These are phyloP conservation scores for Pyropia haitanensis DNA, from an alignment of 23 red algal genomes.

Conservation along the genomic window DNA sequence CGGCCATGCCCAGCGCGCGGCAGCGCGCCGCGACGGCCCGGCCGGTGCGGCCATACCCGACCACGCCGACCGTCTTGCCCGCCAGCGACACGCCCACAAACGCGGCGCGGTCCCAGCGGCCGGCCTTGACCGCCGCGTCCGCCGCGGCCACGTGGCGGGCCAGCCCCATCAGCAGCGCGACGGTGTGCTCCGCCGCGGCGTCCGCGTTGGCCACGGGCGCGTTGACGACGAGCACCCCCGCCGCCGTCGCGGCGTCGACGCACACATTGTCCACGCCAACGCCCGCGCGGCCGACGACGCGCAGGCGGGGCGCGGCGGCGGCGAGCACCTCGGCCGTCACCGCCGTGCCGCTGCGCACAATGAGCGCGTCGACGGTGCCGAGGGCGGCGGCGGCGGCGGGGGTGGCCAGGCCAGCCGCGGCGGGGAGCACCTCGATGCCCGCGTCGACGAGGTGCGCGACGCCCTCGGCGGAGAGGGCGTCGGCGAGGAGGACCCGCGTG, in stretches of 20 bases:
- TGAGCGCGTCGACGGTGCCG: slow-evolving; percentile 72
- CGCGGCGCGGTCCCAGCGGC: slow-evolving; percentile 64
- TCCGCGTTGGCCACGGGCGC: slow-evolving; percentile 93
- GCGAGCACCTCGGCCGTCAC: slow-evolving; percentile 82
- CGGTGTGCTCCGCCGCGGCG: slow-evolving; percentile 95
- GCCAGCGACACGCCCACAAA: slow-evolving; percentile 82
- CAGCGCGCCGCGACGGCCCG: slow-evolving; percentile 81
- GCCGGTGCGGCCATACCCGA: slow-evolving; percentile 87
- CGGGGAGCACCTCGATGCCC: slow-evolving; percentile 47
- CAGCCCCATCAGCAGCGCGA: slow-evolving; percentile 65
- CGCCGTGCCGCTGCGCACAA: slow-evolving; percentile 82
- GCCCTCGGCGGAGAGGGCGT: slow-evolving; percentile 79
- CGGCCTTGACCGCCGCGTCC: slow-evolving; percentile 76
- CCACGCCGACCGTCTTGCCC: slow-evolving; percentile 81
- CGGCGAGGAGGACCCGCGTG: slow-evolving; percentile 78
- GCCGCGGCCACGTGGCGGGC: slow-evolving; percentile 62
- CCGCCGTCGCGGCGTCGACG: slow-evolving; percentile 83
- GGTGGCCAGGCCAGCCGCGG: slow-evolving; percentile 58
- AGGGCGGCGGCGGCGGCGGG: slow-evolving; percentile 45
- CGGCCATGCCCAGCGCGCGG: slow-evolving; percentile 84
- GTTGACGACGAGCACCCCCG: slow-evolving; percentile 95
- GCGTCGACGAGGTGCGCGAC: slow-evolving; percentile 36
- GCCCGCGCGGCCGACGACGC: slow-evolving; percentile 92
- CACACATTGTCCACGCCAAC: slow-evolving; percentile 99
- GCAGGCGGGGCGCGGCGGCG: slow-evolving; percentile 35